Base-by-base conservation (phyloP, 345 rosid genomes). In the Trapa bicornis region DNA sequence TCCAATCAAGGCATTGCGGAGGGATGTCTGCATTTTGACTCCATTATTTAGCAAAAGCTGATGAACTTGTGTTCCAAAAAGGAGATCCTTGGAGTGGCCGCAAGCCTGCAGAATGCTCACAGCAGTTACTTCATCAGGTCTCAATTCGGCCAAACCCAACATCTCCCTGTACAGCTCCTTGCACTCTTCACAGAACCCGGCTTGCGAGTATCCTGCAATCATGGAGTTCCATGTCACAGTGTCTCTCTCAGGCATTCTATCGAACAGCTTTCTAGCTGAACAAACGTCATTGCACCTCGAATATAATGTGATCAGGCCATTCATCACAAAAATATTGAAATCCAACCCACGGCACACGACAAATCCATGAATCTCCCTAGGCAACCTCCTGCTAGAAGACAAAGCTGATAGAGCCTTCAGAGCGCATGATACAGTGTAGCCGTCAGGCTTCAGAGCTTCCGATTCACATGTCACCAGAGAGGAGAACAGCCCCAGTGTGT, bases 151-250 rank as follows among this genome's bases (percentile, higher is more conserved):
- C 45, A 47, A 81, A 57, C 29, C 61, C 66, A 86, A 38, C 98
- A 92, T 84, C 64, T 80, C 70, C 73, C 70, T 72, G 68, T 77
- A 89, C 79, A 92, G 73, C 14, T 70, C 76, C 75, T 89, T 89
- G 70, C 96, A 87, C 45, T 86, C 89, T 33, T 77, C 81, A 68
- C 79, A 86, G 73, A 57, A 75, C 43, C 97, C 93, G 38, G 74
- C 81, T 50, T 88, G 97, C 42, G 97, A 86, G 65, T 88, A 92
- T 32, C 93, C 97, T 0, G 91, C 75, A 69, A 89, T 82, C 91
- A 92, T 86, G 5, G 96, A 89, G 70, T 89, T 92, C 96, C 98
- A 92, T 0, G 92, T 75, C 37, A 92, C 90, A 1, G 83, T 74
- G 72, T 89, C 98, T 82, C 86, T 86, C 13, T 78, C 71, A 42